Evolutionary conservation across 2,329 filamentous ascomycete genomes (phyloP).

Genomic region (Chaetomiaceae sp.): DNA sequence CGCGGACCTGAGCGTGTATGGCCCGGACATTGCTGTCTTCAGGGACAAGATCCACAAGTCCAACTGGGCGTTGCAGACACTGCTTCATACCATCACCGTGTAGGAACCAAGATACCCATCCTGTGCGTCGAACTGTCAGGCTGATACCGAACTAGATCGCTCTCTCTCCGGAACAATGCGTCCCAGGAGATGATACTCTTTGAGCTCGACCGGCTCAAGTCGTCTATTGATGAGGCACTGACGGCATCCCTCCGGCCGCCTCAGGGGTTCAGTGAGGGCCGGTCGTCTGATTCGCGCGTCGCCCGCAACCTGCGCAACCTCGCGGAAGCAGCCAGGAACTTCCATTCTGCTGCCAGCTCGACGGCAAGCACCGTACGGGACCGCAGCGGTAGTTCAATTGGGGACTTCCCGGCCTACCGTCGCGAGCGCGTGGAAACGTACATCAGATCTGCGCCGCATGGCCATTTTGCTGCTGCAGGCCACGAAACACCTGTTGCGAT

Average conservation of each 20-base stretch:
- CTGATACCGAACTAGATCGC: not conserved
- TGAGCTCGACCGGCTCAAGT: not conserved
- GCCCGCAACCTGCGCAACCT: not conserved
- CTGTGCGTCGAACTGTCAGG: no score
- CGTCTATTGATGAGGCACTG: not conserved
- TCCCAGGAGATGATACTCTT: not conserved
- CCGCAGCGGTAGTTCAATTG: not conserved
- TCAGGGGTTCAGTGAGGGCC: not conserved
- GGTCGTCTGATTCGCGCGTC: not conserved
- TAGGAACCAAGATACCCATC: not conserved
- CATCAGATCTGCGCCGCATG: not conserved
- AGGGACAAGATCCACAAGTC: slow-evolving; percentile 1
- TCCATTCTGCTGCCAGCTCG: not conserved
- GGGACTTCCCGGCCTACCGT: not conserved
- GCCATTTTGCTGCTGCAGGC: not conserved
- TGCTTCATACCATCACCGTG: not conserved
- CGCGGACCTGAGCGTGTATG: not conserved
- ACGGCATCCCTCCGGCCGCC: not conserved
- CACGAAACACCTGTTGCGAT: not conserved
- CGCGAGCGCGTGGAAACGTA: not conserved
- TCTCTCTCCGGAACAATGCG: not conserved
- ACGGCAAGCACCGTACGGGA: not conserved
- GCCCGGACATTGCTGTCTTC: not conserved
- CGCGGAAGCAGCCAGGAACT: not conserved
- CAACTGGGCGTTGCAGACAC: not conserved